These are phyloP conservation scores for Triticum monococcum DNA, from an alignment of 176 grass and related monocot species.

Conservation along the genomic window DNA sequence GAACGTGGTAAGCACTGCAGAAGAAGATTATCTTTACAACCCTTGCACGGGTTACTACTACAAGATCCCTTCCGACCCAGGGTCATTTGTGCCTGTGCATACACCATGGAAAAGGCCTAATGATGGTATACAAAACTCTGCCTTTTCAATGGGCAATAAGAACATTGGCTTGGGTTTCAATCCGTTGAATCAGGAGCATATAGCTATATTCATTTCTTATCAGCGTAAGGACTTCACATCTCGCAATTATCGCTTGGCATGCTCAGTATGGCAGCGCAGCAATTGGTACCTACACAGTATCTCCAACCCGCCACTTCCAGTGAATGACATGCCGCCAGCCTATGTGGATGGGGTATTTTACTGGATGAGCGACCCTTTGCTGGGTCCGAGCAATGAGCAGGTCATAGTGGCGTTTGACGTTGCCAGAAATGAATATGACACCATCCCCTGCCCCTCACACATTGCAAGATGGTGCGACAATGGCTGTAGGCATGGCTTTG, in stretches of 20 bases:
- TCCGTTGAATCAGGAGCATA: background rate
- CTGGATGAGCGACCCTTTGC: conserved; percentile 8
- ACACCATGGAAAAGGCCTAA: background rate
- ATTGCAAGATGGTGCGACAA: background rate
- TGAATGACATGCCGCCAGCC: background rate
- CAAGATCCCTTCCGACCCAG: background rate
- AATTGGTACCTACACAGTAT: background rate
- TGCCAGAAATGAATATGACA: background rate
- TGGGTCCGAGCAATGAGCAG: background rate
- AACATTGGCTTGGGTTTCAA: conserved; percentile 23
- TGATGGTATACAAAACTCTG: background rate
- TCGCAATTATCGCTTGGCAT: background rate
- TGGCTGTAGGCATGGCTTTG: background rate
- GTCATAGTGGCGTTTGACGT: background rate
- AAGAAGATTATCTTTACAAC: background rate
- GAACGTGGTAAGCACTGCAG: background rate
- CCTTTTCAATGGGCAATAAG: background rate
- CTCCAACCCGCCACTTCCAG: background rate
- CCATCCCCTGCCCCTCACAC: background rate
- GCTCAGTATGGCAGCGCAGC: background rate
- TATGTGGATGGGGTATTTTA: background rate
- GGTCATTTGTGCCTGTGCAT: background rate
- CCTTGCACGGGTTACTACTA: background rate
- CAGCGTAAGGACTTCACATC: background rate
- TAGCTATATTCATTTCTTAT: background rate